Evolutionary conservation across 2,329 filamentous ascomycete genomes (phyloP).

Genomic region (Stachybotrys chlorohalonatus): DNA sequence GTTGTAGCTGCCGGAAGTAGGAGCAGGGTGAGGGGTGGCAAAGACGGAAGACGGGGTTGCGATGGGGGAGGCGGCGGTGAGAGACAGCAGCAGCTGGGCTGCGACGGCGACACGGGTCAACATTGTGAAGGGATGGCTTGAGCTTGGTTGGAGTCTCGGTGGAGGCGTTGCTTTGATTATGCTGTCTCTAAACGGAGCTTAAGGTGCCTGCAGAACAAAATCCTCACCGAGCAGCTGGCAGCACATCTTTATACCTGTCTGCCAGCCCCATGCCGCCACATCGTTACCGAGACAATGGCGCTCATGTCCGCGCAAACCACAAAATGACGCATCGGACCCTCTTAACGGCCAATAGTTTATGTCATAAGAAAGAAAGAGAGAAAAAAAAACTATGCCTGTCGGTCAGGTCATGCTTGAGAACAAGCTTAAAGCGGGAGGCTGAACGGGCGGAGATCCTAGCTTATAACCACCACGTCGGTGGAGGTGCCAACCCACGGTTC

Average conservation of each 20-base stretch:
- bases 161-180: neutral
- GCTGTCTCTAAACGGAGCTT: neutral
- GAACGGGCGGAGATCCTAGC: neutral
- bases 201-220: neutral
- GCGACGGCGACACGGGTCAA: constrained; percentile 3
- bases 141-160: neutral
- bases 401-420: neutral
- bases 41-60: constrained; percentile 11
- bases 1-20: constrained; percentile 16
- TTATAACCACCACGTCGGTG: neutral
- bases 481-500: neutral
- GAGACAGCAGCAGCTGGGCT: constrained; percentile 14
- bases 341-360: neutral
- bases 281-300: neutral
- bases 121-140: constrained; percentile 1
- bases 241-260: neutral
- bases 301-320: neutral
- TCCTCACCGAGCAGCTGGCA: neutral
- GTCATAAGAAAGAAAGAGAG: neutral
- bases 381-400: neutral
- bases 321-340: neutral
- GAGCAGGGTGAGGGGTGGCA: constrained; percentile 6
- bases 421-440: neutral
- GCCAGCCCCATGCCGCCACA: neutral
- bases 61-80: constrained; percentile 18